Evolutionary conservation across 2,329 filamentous ascomycete species (phyloP).

Genomic region (Sporothrix brunneoviolacea): DNA sequence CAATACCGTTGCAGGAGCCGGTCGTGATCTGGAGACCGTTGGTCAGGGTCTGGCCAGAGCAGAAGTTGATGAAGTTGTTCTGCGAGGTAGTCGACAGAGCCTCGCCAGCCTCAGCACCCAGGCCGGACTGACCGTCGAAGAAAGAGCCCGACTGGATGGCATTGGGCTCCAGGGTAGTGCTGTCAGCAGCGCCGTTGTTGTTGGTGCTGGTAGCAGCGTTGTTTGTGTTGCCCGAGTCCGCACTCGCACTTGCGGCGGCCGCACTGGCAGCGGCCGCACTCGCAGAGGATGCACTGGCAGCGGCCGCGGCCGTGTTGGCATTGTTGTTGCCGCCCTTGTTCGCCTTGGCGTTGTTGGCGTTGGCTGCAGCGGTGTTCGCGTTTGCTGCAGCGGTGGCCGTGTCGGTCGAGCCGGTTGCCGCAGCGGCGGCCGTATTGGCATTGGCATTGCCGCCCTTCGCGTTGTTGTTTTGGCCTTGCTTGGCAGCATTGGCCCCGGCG

Average conservation of each 20-base stretch:
- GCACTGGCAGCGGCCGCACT: slow-evolving; percentile 2
- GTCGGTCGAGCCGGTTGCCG: no score
- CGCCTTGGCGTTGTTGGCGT: not conserved
- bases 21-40: slow-evolving; percentile 51
- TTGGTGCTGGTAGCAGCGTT: slow-evolving; percentile 37
- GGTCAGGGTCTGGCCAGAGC: slow-evolving; percentile 46
- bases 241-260: not conserved
- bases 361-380: not conserved
- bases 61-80: slow-evolving; percentile 60
- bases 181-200: slow-evolving; percentile 30
- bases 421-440: slow-evolving; percentile 2
- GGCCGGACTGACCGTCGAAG: slow-evolving; percentile 27
- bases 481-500: not conserved
- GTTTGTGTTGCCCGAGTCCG: slow-evolving; percentile 13
- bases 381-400: no score
- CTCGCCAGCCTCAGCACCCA: slow-evolving; percentile 26
- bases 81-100: slow-evolving; percentile 23
- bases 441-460: slow-evolving; percentile 1
- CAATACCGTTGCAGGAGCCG: slow-evolving; percentile 58
- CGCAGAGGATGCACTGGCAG: not conserved
- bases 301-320: not conserved
- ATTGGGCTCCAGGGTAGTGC: slow-evolving; percentile 21
- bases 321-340: slow-evolving; percentile 5
- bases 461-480: slow-evolving; percentile 7
- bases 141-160: slow-evolving; percentile 31